Conservation (phyloP, 2,329 filamentous ascomycete genomes). For the Magnaporthales sp. region DNA sequence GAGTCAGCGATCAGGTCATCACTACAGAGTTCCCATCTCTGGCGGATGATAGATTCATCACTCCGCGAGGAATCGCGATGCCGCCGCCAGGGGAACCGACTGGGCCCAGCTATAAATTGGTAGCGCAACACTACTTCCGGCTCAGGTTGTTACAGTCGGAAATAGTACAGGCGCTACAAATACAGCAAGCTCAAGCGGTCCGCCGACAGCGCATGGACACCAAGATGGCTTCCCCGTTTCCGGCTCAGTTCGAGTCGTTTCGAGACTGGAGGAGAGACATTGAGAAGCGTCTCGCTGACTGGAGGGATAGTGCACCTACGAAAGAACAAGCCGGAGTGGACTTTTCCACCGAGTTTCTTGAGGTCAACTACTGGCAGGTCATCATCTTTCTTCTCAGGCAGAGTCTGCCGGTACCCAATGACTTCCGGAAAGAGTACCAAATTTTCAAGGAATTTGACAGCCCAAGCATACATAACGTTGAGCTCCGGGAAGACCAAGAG, state of each 20-base stretch:
- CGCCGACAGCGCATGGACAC: slow-evolving; percentile 67
- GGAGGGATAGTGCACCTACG: slow-evolving; percentile 76
- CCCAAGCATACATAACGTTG: slow-evolving; percentile 51
- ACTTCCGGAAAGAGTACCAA: slow-evolving; percentile 72
- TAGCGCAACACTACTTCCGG: slow-evolving; percentile 87
- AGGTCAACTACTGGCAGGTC: slow-evolving; percentile 96
- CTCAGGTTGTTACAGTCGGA: slow-evolving; percentile 85
- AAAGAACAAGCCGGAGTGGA: slow-evolving; percentile 74
- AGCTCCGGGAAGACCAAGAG: slow-evolving; percentile 75
- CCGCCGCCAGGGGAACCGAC: slow-evolving; percentile 43
- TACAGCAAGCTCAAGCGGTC: slow-evolving; percentile 78
- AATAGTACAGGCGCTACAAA: slow-evolving; percentile 87
- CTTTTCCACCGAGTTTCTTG: slow-evolving; percentile 83
- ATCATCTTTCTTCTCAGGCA: slow-evolving; percentile 94
- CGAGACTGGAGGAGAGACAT: slow-evolving; percentile 83
- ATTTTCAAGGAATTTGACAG: slow-evolving; percentile 57
- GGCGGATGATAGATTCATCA: slow-evolving; percentile 79
- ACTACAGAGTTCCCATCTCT: slow-evolving; percentile 90
- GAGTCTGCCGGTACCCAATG: slow-evolving; percentile 75
- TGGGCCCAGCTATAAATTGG: slow-evolving; percentile 78
- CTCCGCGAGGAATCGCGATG: slow-evolving; percentile 57
- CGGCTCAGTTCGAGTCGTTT: slow-evolving; percentile 77
- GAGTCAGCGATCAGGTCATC: slow-evolving; percentile 91
- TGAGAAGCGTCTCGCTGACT: slow-evolving; percentile 72
- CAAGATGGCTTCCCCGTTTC: slow-evolving; percentile 73